Conservation (phyloP, 2,329 filamentous ascomycete species). For the Fusarium concolor region DNA sequence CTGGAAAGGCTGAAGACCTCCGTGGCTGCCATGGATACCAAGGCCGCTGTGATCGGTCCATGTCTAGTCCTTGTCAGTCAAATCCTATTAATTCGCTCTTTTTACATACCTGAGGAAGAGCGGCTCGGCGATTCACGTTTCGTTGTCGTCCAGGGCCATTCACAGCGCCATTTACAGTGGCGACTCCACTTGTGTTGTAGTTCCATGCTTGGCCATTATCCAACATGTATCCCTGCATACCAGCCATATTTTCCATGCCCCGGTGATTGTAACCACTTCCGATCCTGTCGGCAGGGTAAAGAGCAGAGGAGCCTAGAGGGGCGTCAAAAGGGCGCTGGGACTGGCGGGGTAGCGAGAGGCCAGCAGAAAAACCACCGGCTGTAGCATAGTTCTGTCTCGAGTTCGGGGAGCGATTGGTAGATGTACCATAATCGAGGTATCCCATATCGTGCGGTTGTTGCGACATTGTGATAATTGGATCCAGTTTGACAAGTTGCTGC, state of each 20-base stretch:
- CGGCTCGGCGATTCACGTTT: conserved; percentile 65
- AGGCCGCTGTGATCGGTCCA: conserved; percentile 63
- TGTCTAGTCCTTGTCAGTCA: conserved; percentile 52
- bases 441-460: conserved; percentile 70
- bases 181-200: conserved; percentile 75
- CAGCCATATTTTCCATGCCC: conserved; percentile 63
- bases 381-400: conserved; percentile 68
- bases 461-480: conserved; percentile 50
- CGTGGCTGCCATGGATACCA: conserved; percentile 56
- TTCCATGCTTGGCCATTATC: conserved; percentile 86
- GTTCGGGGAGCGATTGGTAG: conserved; percentile 73
- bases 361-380: conserved; percentile 62
- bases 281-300: conserved; percentile 79
- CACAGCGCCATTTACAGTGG: conserved; percentile 71
- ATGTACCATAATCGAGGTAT: conserved; percentile 75
- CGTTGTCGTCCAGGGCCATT: conserved; percentile 71
- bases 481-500: conserved; percentile 40
- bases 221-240: conserved; percentile 63
- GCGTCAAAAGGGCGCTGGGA: conserved; percentile 83
- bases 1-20: conserved; percentile 52
- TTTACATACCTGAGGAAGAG: conserved; percentile 75
- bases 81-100: neutral
- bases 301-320: conserved; percentile 69
- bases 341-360: conserved; percentile 58
- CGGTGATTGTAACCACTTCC: conserved; percentile 69